A percentile compares a stretch with the other conserved stretches of the same genome.
These are phyloP conservation scores for Exsudoporus frostii DNA, from an alignment of 768 basidiomycete species.

Conservation along the genomic window DNA sequence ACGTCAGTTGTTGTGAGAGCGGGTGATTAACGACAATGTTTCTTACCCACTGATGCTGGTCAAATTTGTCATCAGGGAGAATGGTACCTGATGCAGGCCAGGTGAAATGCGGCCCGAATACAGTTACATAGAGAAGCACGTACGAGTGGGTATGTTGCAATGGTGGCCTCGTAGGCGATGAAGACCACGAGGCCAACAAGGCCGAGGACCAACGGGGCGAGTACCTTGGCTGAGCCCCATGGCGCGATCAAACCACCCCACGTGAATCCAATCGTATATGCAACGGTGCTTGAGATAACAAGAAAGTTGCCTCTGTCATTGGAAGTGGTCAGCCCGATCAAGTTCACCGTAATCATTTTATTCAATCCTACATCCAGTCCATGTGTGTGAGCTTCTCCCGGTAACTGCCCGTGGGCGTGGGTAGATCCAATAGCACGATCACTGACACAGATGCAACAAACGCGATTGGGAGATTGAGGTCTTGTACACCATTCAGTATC, in stretches of 20 bases:
- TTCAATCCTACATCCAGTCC: conserved; percentile 42
- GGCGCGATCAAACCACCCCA: conserved; percentile 45
- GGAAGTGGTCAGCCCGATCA: not conserved
- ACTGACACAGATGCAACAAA: conserved; percentile 29
- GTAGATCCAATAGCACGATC: conserved; percentile 32
- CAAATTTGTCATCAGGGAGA: conserved; percentile 24
- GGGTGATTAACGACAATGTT: not conserved
- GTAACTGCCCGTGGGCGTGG: conserved; percentile 32
- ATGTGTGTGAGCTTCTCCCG: conserved; percentile 35
- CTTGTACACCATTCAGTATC: conserved; percentile 13
- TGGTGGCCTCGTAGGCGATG: conserved; percentile 37
- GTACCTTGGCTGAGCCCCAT: conserved; percentile 42
- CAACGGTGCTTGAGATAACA: conserved; percentile 37
- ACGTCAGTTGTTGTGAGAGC: not conserved
- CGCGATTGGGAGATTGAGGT: conserved; percentile 41
- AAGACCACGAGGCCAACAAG: conserved; percentile 36
- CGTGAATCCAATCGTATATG: conserved; percentile 40
- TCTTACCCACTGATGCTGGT: conserved; percentile 30
- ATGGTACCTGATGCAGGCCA: conserved; percentile 2
- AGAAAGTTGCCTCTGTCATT: conserved; percentile 39
- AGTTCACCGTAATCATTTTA: not conserved
- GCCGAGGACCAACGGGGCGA: conserved; percentile 45
- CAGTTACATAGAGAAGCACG: not conserved
- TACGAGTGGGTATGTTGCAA: conserved; percentile 32
- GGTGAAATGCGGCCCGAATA: not conserved